phyloP scores from a whole-genome alignment of 2,329 filamentous ascomycete species.

The Ophiocordyceps sinensis region DNA sequence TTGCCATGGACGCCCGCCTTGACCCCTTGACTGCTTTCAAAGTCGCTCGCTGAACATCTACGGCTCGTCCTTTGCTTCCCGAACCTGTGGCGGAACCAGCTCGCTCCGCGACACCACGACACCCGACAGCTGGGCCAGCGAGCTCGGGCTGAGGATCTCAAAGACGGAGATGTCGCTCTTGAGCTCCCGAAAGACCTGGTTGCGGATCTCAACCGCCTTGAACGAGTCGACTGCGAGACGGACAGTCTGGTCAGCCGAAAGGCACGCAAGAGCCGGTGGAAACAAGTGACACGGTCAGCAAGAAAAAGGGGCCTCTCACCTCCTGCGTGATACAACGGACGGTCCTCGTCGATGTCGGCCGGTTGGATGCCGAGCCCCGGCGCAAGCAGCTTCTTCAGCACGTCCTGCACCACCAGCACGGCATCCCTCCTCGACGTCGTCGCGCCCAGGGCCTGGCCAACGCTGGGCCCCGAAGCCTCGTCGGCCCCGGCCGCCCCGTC shows the following conservation, averaged over 20 bases:
- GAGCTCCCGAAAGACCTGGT: not conserved
- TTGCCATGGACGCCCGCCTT: too few species aligned
- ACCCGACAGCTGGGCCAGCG: not conserved
- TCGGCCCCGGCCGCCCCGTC: not conserved
- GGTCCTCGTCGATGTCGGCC: not conserved
- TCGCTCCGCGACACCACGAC: not conserved
- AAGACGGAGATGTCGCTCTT: not conserved
- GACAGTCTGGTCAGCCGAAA: too few species aligned
- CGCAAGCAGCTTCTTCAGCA: not conserved
- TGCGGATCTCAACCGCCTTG: constrained; percentile 1
- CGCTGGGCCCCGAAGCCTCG: not conserved
- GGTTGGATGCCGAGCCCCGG: not conserved
- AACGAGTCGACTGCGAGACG: not conserved
- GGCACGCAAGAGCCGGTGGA: too few species aligned
- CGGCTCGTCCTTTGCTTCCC: not conserved
- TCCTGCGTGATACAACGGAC: not conserved
- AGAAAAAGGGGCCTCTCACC: not conserved
- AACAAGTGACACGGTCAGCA: too few species aligned
- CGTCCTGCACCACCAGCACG: not conserved
- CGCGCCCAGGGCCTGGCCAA: not conserved
- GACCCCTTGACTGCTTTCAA: not conserved
- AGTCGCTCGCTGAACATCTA: too few species aligned
- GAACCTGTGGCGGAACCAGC: not conserved
- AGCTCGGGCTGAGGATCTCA: constrained; percentile 1
- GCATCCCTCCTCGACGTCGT: not conserved